These are phyloP conservation scores for Maudiozyma turicensis DNA, from an alignment of 805 yeast genomes.

Conservation along the genomic window DNA sequence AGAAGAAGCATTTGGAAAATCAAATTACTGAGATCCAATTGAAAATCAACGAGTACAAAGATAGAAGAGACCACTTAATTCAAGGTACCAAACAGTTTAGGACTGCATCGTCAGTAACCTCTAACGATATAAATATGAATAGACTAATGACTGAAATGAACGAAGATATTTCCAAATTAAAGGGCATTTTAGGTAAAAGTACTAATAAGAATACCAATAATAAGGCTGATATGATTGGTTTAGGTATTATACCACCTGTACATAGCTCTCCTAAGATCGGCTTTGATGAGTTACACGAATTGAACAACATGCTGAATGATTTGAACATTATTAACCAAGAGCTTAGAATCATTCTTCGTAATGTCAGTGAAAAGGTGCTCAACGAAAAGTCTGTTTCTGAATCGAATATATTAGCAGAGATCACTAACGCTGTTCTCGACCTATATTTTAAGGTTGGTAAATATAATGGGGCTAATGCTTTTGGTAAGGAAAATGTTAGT, in stretches of 20 bases:
- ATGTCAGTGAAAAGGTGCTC: background rate
- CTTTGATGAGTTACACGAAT: background rate
- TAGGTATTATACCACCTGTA: slow-evolving; percentile 1
- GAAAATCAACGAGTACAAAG: background rate
- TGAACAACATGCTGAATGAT: background rate
- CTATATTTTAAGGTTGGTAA: background rate
- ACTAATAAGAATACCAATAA: background rate
- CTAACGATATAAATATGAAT: background rate
- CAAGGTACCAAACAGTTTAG: background rate
- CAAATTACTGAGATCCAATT: slow-evolving; percentile 1
- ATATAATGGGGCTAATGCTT: background rate
- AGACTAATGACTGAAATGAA: background rate
- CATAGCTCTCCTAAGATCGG: background rate
- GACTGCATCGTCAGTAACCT: background rate
- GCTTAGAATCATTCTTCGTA: background rate
- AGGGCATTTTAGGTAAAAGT: background rate
- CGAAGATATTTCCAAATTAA: background rate
- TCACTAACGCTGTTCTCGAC: background rate
- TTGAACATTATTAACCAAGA: background rate
- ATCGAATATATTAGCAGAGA: background rate
- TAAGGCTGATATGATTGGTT: background rate
- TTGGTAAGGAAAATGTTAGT: background rate
- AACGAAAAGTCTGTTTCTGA: background rate
- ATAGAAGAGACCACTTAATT: background rate
- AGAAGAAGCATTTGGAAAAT: background rate